These are phyloP conservation scores for Chlamydomonas eustigma DNA, from an alignment of 139 green algal genomes.

Conservation along the genomic window DNA sequence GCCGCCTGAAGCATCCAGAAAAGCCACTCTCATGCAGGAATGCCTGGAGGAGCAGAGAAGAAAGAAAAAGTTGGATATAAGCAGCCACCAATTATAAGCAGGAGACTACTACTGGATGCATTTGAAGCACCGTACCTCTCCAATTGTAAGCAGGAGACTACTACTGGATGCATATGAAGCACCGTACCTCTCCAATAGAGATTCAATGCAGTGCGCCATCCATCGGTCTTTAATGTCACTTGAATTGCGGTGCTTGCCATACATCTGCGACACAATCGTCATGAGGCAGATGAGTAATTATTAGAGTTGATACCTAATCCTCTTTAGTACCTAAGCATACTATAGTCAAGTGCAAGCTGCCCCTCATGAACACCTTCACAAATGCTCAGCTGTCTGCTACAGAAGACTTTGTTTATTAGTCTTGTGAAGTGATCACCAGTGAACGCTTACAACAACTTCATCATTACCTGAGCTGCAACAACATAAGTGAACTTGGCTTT, in stretches of 20 bases:
- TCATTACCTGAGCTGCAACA: slow-evolving; percentile 5
- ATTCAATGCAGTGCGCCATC: slow-evolving; percentile 23
- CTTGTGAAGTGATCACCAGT: too few relatives aligned
- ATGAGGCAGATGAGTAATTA: background rate
- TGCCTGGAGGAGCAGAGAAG: background rate
- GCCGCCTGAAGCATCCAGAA: background rate
- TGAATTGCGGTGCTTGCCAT: slow-evolving; percentile 16
- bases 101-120: background rate
- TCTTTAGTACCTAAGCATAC: too few relatives aligned
- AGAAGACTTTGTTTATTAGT: background rate
- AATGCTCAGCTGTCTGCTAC: too few relatives aligned
- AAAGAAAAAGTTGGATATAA: background rate
- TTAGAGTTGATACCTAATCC: too few relatives aligned
- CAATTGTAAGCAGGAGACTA: background rate
- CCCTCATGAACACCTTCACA: background rate
- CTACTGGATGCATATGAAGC: background rate
- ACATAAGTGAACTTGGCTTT: slow-evolving; percentile 7
- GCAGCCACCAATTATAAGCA: background rate
- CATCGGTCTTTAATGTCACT: slow-evolving; percentile 17
- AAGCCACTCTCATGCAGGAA: background rate
- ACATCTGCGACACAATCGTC: slow-evolving; percentile 37
- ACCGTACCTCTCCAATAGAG: slow-evolving; percentile 12
- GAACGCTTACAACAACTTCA: too few relatives aligned
- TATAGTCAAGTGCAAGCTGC: too few relatives aligned
- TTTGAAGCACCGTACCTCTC: background rate